Evolutionary conservation across 2,329 filamentous ascomycete species (phyloP), one percentile per base, ranked within the genome.

Genomic region (Ilyonectria sp.): DNA sequence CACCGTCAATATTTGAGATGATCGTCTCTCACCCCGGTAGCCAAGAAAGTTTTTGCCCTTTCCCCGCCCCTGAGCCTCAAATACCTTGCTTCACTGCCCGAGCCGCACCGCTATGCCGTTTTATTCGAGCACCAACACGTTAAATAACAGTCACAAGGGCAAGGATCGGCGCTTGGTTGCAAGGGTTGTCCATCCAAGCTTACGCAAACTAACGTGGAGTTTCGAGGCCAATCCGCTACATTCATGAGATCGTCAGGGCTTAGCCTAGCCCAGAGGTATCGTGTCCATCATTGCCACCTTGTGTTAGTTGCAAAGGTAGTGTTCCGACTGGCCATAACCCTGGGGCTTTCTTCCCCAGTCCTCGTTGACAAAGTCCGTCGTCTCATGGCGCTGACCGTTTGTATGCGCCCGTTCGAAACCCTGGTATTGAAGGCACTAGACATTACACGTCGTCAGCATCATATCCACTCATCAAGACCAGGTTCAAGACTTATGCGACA

Each of bases 271-370:
- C 23, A 11, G 6, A 15, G 15, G 26, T 26, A 26, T 33, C 31
- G 26, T 13, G 26, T 31, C 17, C 33, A 49, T 13, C 50, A 49
- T 33, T 46, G 10, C 19, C 11, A 35, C 29, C 7, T 37, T n/a
- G 33, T 61, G 19, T 52, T 65, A 60, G 29, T 66, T 59, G 11
- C 53, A 68, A 26, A 58, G 66, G n/a, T 47, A 60, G 31, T 58
- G 53, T 11, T 37, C 46, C 3, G 59, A 63, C 19, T 46, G 29
- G 8, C 44, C 50, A 4, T 67, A 52, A 6, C 29, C 55, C 29
- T 44, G 26, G 15, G n/a, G 35, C 13, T 47, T 52, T 10, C 52
- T 57, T 9, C 46, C 44, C 52, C 35, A 43, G 35, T 69, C 13
- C 17, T 64, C 44, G 52, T 37, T 47, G 19, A 40, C 60, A 11